Evolutionary conservation across 78 protist genomes (phyloP), one percentile per base, ranked within the genome.

Genomic region (Planoprotostelium fungivorum): DNA sequence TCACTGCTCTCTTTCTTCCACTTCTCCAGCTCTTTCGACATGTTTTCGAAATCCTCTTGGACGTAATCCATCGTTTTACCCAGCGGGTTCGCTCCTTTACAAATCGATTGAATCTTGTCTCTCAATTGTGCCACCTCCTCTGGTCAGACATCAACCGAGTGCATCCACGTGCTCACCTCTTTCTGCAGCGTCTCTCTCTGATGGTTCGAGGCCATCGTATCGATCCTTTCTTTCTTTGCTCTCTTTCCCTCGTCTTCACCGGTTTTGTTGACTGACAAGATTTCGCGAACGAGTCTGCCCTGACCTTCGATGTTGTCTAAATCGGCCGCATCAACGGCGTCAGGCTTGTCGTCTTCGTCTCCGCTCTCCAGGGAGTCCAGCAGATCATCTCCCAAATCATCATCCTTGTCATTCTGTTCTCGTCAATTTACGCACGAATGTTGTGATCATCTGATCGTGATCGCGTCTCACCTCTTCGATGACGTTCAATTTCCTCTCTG

Each of bases 21-120:
- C 10, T 29, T 25, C 89, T 39, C 35, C 31, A 87, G 89, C 36
- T 87, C 89, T 35, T 87, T 87, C 38, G 31, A 31, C 89, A 87
- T 87, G 63, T 36, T 63, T 10, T 88, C 90, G 34, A 88, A 28
- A 85, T 88, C 91, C 39, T 90, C 93, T 23, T 90, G 93, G 73
- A 92, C 83, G 37, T 89, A 92, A 38, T 92, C 95, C 90, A 92
- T 88, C 85, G 89, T 37, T 0, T 89, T 85, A 1, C 91, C 95
- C 23, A 92, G 90, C 83, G 95, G 95, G 85, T 92, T 92, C 37
- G 91, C 34, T 34, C 87, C n/a, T 38, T 87, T 91, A 86, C 95
- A 92, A 34, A 92, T 91, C 35, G 88, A 29, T 73, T 92, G 95
- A 0, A 88, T 25, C 23, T 29, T 37, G 35, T 9, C 37, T 0